phyloP scores from a whole-genome alignment of 1,139 yeast species.

The Yamadazyma atlantica region DNA sequence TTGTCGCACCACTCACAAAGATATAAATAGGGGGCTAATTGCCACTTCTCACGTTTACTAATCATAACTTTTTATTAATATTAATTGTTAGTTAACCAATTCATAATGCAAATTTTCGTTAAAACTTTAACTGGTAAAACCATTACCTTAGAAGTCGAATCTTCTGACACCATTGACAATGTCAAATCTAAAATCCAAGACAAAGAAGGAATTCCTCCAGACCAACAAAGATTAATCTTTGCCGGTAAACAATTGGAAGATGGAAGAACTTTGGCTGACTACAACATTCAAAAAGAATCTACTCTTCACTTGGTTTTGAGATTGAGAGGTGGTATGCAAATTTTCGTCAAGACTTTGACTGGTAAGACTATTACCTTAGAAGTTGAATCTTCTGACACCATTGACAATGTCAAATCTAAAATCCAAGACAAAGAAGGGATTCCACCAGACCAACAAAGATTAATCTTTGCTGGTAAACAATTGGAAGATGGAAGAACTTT shows the following conservation, averaged over 20 bases:
- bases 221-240: constrained; percentile 55
- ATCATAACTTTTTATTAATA: constrained; percentile 3
- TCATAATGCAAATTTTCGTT: constrained; percentile 88
- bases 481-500: constrained; percentile 75
- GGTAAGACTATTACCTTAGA: constrained; percentile 80
- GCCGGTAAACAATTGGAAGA: constrained; percentile 66
- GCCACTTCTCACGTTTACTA: constrained; percentile 2
- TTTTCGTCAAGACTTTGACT: constrained; percentile 92
- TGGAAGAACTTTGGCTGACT: constrained; percentile 62
- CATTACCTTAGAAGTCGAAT: constrained; percentile 67
- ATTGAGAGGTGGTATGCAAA: constrained; percentile 98
- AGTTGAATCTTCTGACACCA: constrained; percentile 73
- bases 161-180: constrained; percentile 70
- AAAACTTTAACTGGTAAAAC: constrained; percentile 93
- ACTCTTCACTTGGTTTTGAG: constrained; percentile 92
- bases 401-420: constrained; percentile 60
- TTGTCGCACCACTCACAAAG: constrained; percentile 2
- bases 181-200: constrained; percentile 55
- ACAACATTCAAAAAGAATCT: constrained; percentile 41
- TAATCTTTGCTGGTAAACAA: constrained; percentile 60
- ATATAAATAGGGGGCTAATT: constrained; percentile 9
- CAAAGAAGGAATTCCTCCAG: constrained; percentile 54
- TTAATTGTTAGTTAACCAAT: constrained; percentile 11
- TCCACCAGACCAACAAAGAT: constrained; percentile 55
- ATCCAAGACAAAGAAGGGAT: constrained; percentile 57